phyloP scores from a whole-genome alignment of 31 red algal species.

The Odonthalia washingtoniensis region DNA sequence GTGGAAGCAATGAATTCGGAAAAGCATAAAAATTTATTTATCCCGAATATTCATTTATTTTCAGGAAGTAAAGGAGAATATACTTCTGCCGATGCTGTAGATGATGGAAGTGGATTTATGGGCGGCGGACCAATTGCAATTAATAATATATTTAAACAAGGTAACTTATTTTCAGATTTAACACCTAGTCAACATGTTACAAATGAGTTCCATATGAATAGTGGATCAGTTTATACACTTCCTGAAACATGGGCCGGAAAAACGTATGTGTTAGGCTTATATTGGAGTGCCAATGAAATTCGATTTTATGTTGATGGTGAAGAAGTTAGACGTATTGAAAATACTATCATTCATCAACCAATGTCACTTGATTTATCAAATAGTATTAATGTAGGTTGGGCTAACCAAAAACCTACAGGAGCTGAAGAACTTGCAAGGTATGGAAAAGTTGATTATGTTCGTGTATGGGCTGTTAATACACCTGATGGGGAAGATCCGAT shows the following conservation, averaged over 20 bases:
- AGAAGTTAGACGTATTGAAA: conserved; percentile 36
- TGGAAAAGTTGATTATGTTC: conserved; percentile 38
- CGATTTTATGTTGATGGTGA: conserved; percentile 47
- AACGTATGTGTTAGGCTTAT: conserved; percentile 20
- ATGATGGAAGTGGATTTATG: conserved; percentile 39
- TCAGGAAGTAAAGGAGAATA: conserved; percentile 51
- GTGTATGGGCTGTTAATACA: conserved; percentile 48
- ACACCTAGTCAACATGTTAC: background rate
- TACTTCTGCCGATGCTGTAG: conserved; percentile 23
- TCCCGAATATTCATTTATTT: conserved; percentile 63
- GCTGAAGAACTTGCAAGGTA: background rate
- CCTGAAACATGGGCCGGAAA: conserved; percentile 9
- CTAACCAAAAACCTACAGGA: conserved; percentile 12
- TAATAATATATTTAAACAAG: conserved; percentile 22
- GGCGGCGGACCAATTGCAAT: conserved; percentile 54
- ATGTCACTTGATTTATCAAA: conserved; percentile 50
- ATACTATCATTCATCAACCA: conserved; percentile 48
- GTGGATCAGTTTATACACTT: conserved; percentile 43
- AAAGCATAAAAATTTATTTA: conserved; percentile 31
- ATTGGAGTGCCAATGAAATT: conserved; percentile 55
- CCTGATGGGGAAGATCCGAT: conserved; percentile 37
- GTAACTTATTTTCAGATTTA: conserved; percentile 35
- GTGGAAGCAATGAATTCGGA: conserved; percentile 53
- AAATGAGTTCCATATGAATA: conserved; percentile 57
- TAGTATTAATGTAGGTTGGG: conserved; percentile 53